These are phyloP conservation scores for Sungouiella thailandica DNA, from an alignment of 805 yeast genomes.

Conservation along the genomic window DNA sequence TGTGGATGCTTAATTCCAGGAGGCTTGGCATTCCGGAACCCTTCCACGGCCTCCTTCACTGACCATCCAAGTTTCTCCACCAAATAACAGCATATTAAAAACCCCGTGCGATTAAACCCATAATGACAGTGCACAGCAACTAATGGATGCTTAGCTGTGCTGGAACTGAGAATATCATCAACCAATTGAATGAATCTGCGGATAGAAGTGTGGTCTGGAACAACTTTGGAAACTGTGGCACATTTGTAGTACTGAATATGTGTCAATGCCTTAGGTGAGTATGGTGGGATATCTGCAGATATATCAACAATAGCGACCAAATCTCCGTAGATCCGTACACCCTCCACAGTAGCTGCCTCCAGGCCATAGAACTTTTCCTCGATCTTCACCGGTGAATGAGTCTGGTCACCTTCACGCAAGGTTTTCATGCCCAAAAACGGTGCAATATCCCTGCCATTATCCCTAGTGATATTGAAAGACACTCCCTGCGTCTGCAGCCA, in stretches of 20 bases:
- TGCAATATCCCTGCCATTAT: conserved; percentile 28
- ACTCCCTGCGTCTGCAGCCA: conserved; percentile 58
- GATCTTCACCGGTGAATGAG: conserved; percentile 53
- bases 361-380: conserved; percentile 41
- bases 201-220: conserved; percentile 60
- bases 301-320: conserved; percentile 63
- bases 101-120: conserved; percentile 78
- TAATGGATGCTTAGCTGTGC: conserved; percentile 25
- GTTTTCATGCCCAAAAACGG: conserved; percentile 72
- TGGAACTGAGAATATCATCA: conserved; percentile 36
- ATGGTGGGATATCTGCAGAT: conserved; percentile 66
- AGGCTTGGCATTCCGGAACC: conserved; percentile 50
- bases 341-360: conserved; percentile 13
- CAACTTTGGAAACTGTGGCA: conserved; percentile 74
- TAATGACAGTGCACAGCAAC: conserved; percentile 76
- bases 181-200: conserved; percentile 50
- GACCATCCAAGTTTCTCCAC: conserved; percentile 56
- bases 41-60: conserved; percentile 59
- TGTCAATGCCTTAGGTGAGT: conserved; percentile 53
- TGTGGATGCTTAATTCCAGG: conserved; percentile 80
- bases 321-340: conserved; percentile 25
- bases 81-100: conserved; percentile 62
- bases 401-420: conserved; percentile 55
- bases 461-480: conserved; percentile 37
- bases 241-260: conserved; percentile 60